These are phyloP conservation scores for Trametes sp. DNA, from an alignment of 1,284 basidiomycete genomes.

Conservation along the genomic window DNA sequence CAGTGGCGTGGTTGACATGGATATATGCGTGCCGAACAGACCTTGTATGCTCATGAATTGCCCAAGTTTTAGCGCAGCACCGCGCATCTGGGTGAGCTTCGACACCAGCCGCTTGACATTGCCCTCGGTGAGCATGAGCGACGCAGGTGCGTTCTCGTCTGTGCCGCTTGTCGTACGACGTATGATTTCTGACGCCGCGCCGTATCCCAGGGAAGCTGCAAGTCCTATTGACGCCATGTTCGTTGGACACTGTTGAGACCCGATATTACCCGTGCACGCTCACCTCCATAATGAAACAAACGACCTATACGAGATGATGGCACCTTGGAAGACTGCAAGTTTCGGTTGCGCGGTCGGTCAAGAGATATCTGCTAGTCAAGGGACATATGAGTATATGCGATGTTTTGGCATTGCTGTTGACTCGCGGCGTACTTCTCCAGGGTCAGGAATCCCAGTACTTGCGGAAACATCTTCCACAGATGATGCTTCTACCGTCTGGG, in stretches of 20 bases:
- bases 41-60: constrained; percentile 99
- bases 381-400: neutral
- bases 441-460: constrained; percentile 14
- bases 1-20: neutral
- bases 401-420: neutral
- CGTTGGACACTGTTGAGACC: neutral
- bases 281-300: constrained; percentile 92
- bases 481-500: neutral
- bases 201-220: constrained; percentile 75
- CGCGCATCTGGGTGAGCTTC: constrained; percentile 94
- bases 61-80: constrained; percentile 95
- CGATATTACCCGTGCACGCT: constrained; percentile 31
- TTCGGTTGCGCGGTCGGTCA: constrained; percentile 44
- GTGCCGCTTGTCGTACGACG: constrained; percentile 40
- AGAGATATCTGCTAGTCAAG: constrained; percentile 1
- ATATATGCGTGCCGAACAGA: constrained; percentile 41
- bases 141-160: constrained; percentile 43
- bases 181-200: constrained; percentile 62
- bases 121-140: constrained; percentile 86
- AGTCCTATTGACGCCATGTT: constrained; percentile 54
- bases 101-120: constrained; percentile 92
- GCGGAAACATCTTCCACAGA: constrained; percentile 14
- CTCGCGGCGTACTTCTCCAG: constrained; percentile 12
- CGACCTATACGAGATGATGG: constrained; percentile 89
- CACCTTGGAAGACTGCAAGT: constrained; percentile 80